These are phyloP conservation scores for Penicillium robsamsonii DNA, from an alignment of 495 filamentous ascomycete genomes.

Conservation along the genomic window DNA sequence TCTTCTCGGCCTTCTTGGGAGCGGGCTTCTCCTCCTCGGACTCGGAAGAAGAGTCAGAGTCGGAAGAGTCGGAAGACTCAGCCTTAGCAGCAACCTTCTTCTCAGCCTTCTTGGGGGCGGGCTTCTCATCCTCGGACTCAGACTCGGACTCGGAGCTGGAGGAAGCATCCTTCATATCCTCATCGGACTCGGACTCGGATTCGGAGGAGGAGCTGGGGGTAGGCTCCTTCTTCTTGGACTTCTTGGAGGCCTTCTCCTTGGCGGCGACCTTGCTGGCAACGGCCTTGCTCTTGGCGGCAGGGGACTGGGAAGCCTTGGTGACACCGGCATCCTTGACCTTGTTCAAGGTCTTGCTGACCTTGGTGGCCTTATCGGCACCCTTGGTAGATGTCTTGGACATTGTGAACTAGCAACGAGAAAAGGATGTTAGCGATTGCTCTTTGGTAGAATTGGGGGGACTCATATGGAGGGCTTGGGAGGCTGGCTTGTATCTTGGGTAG, in stretches of 20 bases:
- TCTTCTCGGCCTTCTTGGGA: slow-evolving; percentile 28
- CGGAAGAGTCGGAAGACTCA: slow-evolving; percentile 40
- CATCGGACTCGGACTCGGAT: slow-evolving; percentile 44
- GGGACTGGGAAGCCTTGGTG: slow-evolving; percentile 48
- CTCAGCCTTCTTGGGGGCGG: slow-evolving; percentile 31
- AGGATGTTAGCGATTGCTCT: slow-evolving; percentile 25
- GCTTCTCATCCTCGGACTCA: slow-evolving; percentile 36
- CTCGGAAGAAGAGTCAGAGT: slow-evolving; percentile 33
- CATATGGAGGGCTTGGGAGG: slow-evolving; percentile 6
- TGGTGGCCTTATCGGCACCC: slow-evolving; percentile 48
- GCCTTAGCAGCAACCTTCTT: slow-evolving; percentile 32
- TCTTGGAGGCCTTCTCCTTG: slow-evolving; percentile 41
- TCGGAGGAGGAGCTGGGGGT: slow-evolving; percentile 49
- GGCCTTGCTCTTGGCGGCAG: slow-evolving; percentile 52
- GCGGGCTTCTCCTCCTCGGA: slow-evolving; percentile 33
- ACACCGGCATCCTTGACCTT: slow-evolving; percentile 55
- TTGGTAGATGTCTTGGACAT: slow-evolving; percentile 54
- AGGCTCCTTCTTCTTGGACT: slow-evolving; percentile 49
- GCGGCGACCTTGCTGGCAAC: slow-evolving; percentile 43
- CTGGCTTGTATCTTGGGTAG: slow-evolving; percentile 15
- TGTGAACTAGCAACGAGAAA: slow-evolving; percentile 28
- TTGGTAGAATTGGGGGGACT: neutral
- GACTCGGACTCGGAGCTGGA: slow-evolving; percentile 35
- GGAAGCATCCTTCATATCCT: slow-evolving; percentile 37
- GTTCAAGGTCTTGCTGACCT: slow-evolving; percentile 49